Percentiles rank a stretch among this genome's conserved stretches.
Evolutionary conservation across 768 basidiomycete species (phyloP).

Genomic region (Goffeauzyma gilvescens): DNA sequence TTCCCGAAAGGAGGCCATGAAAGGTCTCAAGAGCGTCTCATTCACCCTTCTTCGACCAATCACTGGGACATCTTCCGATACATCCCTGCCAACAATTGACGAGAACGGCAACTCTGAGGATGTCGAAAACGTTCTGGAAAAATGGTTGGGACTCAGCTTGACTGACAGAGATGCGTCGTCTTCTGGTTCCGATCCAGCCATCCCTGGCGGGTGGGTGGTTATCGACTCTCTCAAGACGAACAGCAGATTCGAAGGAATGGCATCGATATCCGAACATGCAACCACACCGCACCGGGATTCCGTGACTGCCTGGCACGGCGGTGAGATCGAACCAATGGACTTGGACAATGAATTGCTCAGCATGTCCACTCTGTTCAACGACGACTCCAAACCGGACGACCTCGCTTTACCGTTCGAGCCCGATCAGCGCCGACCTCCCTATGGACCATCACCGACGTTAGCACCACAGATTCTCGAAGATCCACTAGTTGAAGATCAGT

Average conservation of each 20-base stretch:
- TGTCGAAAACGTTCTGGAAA: slow-evolving; percentile 3
- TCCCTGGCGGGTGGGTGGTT: slow-evolving; percentile 9
- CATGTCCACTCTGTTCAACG: too few species aligned
- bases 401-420: too few species aligned
- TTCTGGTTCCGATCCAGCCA: not conserved
- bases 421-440: too few species aligned
- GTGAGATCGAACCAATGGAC: slow-evolving; percentile 3
- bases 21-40: slow-evolving; percentile 3
- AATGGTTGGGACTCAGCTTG: slow-evolving; percentile 7
- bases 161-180: not conserved
- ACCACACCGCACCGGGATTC: not conserved
- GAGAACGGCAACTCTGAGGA: not conserved
- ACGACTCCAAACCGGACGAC: too few species aligned
- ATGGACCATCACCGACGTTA: slow-evolving; percentile 8
- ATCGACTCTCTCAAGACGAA: not conserved
- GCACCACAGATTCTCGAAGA: slow-evolving; percentile 10
- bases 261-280: not conserved
- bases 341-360: not conserved
- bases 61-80: not conserved
- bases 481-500: slow-evolving; percentile 8
- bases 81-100: not conserved
- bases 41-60: slow-evolving; percentile 6
- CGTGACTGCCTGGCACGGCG: slow-evolving; percentile 1
- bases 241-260: not conserved
- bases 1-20: not conserved